Evolutionary conservation across 2,329 filamentous ascomycete genomes (phyloP).

Genomic region (Nothomitra cinnamomea): DNA sequence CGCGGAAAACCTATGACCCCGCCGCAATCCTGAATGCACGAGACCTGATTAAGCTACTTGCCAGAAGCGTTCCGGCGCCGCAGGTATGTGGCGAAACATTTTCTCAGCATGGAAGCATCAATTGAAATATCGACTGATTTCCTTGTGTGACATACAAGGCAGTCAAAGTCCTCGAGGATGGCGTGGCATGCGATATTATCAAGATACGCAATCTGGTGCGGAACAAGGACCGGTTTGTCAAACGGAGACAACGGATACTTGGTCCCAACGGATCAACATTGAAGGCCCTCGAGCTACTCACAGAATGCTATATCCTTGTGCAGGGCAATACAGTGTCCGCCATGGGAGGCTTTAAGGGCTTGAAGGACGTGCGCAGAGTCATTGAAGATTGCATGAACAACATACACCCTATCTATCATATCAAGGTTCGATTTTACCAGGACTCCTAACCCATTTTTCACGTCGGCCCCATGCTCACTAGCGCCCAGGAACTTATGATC

Average conservation of each 20-base stretch:
- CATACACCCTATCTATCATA: conserved; percentile 76
- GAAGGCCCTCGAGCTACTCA: conserved; percentile 85
- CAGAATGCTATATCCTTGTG: conserved; percentile 80
- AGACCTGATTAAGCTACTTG: conserved; percentile 83
- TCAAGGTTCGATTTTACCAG: conserved; percentile 38
- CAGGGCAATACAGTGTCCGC: conserved; percentile 89
- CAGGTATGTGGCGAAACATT: conserved; percentile 29
- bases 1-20: conserved; percentile 78
- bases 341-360: conserved; percentile 82
- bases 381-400: conserved; percentile 96
- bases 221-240: conserved; percentile 92
- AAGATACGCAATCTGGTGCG: conserved; percentile 82
- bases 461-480: not conserved
- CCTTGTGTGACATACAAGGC: conserved; percentile 28
- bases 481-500: conserved; percentile 61
- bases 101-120: not conserved
- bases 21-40: conserved; percentile 84
- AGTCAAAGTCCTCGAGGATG: conserved; percentile 85
- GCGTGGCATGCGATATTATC: conserved; percentile 82
- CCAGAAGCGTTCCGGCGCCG: conserved; percentile 78
- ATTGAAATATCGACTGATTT: conserved; percentile 3
- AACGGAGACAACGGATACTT: conserved; percentile 80
- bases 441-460: not conserved
- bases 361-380: conserved; percentile 81
- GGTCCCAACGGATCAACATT: conserved; percentile 83